Conservation (phyloP, 257 asterid species). For the Solanum chiquidenum region DNA sequence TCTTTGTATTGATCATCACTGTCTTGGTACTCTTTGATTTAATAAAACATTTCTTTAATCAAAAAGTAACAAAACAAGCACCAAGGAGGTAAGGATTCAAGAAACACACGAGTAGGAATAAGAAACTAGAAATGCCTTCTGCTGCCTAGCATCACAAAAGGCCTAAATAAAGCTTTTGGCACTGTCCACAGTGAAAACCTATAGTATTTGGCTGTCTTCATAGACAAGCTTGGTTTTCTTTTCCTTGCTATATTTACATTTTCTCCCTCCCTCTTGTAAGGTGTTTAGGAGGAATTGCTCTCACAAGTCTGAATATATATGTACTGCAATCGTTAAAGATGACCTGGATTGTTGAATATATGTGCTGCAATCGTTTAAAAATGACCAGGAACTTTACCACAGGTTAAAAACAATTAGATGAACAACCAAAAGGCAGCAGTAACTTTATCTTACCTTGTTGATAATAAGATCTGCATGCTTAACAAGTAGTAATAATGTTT, state of each 20-base stretch:
- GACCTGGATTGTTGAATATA: background rate
- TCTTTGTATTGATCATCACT: background rate
- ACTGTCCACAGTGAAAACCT: background rate
- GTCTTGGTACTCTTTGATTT: background rate
- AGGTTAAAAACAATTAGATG: background rate
- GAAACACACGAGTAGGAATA: background rate
- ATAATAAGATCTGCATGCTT: constrained; percentile 93
- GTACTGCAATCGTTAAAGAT: background rate
- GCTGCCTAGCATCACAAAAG: background rate
- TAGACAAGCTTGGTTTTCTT: background rate
- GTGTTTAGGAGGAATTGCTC: background rate
- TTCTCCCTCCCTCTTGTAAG: background rate
- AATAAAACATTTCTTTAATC: background rate
- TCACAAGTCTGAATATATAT: background rate
- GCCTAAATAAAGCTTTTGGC: background rate
- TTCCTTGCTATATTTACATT: background rate
- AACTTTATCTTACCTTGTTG: constrained; percentile 53
- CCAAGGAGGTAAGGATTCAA: background rate
- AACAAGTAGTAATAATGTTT: constrained; percentile 85
- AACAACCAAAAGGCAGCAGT: background rate
- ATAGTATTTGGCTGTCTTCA: background rate
- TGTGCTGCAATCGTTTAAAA: background rate
- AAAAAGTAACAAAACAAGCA: background rate
- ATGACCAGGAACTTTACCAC: background rate
- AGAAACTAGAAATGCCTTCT: background rate